Conservation (phyloP, 2,329 filamentous ascomycete genomes). For the Alternaria tenuissima region DNA sequence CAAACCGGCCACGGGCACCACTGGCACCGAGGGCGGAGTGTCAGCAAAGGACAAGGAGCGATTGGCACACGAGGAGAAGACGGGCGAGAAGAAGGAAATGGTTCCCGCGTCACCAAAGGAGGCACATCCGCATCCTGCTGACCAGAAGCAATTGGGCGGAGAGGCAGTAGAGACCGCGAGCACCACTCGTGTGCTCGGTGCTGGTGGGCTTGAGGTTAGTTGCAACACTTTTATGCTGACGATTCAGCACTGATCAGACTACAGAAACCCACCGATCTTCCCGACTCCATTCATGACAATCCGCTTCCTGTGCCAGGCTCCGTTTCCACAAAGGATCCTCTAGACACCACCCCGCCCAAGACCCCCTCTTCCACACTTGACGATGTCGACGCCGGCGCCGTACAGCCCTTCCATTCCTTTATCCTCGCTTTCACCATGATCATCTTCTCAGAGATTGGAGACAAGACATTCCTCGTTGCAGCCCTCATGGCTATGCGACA, state of each 20-base stretch:
- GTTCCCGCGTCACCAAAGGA: conserved; percentile 86
- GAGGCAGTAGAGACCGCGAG: conserved; percentile 18
- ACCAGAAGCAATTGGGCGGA: conserved; percentile 68
- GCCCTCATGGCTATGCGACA: conserved; percentile 99
- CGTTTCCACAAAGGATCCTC: conserved; percentile 69
- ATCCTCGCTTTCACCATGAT: conserved; percentile 97
- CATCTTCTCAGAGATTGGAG: conserved; percentile 92
- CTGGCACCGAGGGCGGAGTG: conserved; percentile 88
- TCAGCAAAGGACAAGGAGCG: conserved; percentile 83
- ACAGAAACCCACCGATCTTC: conserved; percentile 82
- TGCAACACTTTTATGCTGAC: not conserved
- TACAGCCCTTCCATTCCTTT: conserved; percentile 86
- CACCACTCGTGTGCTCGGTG: conserved; percentile 38
- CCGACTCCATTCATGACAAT: conserved; percentile 78
- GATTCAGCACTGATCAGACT: conserved; percentile 21
- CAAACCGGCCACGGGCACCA: conserved; percentile 79
- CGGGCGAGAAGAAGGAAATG: conserved; percentile 72
- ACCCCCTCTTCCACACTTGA: conserved; percentile 33
- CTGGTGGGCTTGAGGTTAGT: conserved; percentile 51
- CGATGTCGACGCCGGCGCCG: conserved; percentile 67
- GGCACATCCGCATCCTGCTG: conserved; percentile 80
- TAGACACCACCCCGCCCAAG: conserved; percentile 41
- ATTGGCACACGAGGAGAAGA: conserved; percentile 71
- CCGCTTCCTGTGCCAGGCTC: conserved; percentile 72
- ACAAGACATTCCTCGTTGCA: conserved; percentile 98